Evolutionary conservation across 129 eudicot species (phyloP).

Genomic region (Arctium minus): DNA sequence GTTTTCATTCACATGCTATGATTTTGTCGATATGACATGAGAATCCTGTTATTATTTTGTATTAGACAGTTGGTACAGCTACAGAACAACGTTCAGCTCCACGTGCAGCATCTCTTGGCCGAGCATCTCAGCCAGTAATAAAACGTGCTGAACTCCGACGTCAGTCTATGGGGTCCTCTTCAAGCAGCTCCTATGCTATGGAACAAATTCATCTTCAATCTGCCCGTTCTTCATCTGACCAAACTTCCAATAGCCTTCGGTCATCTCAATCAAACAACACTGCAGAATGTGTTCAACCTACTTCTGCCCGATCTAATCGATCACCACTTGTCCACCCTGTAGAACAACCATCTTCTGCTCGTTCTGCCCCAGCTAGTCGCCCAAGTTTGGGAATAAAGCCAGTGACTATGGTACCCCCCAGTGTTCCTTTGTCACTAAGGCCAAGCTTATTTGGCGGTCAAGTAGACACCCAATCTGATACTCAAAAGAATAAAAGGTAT

Average conservation of each 20-base stretch:
- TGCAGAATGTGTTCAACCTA: slow-evolving; percentile 46
- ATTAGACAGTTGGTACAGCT: slow-evolving; percentile 61
- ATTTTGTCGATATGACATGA: slow-evolving; percentile 12
- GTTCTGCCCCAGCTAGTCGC: slow-evolving; percentile 38
- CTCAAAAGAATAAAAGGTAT: slow-evolving; percentile 59
- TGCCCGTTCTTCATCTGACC: background rate
- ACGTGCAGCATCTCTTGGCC: slow-evolving; percentile 30
- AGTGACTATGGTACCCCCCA: slow-evolving; percentile 56
- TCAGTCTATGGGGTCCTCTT: slow-evolving; percentile 15
- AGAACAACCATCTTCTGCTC: slow-evolving; percentile 73
- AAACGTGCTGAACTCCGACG: slow-evolving; percentile 20
- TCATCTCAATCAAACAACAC: slow-evolving; percentile 35
- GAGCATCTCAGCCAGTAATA: slow-evolving; percentile 31
- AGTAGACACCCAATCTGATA: slow-evolving; percentile 32
- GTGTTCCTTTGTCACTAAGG: slow-evolving; percentile 50
- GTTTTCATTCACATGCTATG: background rate
- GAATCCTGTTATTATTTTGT: slow-evolving; percentile 17
- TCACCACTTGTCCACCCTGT: slow-evolving; percentile 21
- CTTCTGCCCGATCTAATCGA: slow-evolving; percentile 44
- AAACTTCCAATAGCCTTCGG: slow-evolving; percentile 30
- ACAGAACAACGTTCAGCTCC: slow-evolving; percentile 37
- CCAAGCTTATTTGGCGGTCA: slow-evolving; percentile 35
- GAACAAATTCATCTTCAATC: slow-evolving; percentile 25
- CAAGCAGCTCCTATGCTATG: slow-evolving; percentile 15
- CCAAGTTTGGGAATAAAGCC: slow-evolving; percentile 47